Conservation (phyloP, 257 asterid genomes). For the Coffea canephora region DNA sequence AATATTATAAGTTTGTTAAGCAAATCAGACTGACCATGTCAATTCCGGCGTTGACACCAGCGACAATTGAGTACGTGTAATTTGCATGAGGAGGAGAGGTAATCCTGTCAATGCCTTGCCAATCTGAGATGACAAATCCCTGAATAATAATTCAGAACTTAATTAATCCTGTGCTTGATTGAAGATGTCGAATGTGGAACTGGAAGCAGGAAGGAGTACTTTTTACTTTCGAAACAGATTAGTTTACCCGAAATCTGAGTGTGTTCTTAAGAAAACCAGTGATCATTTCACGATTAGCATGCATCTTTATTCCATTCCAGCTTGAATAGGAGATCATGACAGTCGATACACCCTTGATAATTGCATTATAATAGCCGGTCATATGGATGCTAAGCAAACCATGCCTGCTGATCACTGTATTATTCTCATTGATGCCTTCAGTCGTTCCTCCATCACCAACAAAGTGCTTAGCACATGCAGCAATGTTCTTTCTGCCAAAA, state of each 20-base stretch:
- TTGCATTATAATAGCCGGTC: slow-evolving; percentile 53
- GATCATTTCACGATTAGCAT: slow-evolving; percentile 57
- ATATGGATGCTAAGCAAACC: slow-evolving; percentile 60
- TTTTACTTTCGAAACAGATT: neutral
- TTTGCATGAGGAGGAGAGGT: slow-evolving; percentile 40
- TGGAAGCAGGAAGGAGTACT: neutral
- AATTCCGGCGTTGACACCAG: slow-evolving; percentile 43
- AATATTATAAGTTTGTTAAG: neutral
- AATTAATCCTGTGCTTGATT: neutral
- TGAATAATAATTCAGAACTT: slow-evolving; percentile 3
- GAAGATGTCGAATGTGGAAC: neutral
- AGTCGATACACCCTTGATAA: slow-evolving; percentile 60
- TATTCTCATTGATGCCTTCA: slow-evolving; percentile 61
- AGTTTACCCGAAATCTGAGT: slow-evolving; percentile 46
- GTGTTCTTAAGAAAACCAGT: slow-evolving; percentile 60
- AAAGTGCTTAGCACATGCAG: slow-evolving; percentile 67
- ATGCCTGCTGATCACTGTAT: slow-evolving; percentile 39
- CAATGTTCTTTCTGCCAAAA: slow-evolving; percentile 32
- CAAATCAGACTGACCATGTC: slow-evolving; percentile 35
- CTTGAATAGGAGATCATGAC: slow-evolving; percentile 78
- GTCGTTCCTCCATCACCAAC: slow-evolving; percentile 83
- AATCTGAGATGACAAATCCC: slow-evolving; percentile 52
- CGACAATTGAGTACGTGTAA: slow-evolving; percentile 39
- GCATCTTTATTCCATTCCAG: slow-evolving; percentile 74
- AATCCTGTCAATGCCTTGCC: slow-evolving; percentile 41